Evolutionary conservation across 192 early-diverging fungal genomes (phyloP).

Genomic region (Gryganskiella cystojenkinii): DNA sequence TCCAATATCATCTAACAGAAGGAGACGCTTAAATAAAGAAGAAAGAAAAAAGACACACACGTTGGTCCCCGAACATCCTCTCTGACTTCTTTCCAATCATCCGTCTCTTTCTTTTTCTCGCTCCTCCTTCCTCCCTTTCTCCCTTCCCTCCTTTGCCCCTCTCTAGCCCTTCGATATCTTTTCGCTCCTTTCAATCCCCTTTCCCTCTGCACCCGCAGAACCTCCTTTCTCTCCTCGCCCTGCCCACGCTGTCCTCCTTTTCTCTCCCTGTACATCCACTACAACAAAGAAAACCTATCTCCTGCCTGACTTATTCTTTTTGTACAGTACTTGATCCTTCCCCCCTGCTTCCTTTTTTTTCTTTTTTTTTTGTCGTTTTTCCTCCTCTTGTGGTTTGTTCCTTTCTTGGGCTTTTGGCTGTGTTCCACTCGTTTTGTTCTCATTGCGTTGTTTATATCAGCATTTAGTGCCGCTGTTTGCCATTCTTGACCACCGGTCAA

Average conservation of each 20-base stretch:
- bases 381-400: background rate
- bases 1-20: no score
- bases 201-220: background rate
- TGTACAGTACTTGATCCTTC: no score
- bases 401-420: no score
- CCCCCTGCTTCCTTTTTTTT: conserved; percentile 11
- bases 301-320: conserved; percentile 8
- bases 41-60: no score
- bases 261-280: background rate
- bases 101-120: background rate
- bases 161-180: background rate
- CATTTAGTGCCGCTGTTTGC: no score
- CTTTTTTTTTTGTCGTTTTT: background rate
- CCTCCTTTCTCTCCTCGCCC: conserved; percentile 2
- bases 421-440: no score
- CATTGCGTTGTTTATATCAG: no score
- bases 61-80: no score
- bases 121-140: background rate
- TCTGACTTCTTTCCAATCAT: no score
- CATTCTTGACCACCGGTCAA: no score
- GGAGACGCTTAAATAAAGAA: no score
- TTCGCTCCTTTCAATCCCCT: background rate
- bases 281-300: background rate
- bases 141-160: background rate
- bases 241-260: conserved; percentile 8